Conservation (phyloP, 805 yeast genomes). For the Wickerhamiella hasegawae region DNA sequence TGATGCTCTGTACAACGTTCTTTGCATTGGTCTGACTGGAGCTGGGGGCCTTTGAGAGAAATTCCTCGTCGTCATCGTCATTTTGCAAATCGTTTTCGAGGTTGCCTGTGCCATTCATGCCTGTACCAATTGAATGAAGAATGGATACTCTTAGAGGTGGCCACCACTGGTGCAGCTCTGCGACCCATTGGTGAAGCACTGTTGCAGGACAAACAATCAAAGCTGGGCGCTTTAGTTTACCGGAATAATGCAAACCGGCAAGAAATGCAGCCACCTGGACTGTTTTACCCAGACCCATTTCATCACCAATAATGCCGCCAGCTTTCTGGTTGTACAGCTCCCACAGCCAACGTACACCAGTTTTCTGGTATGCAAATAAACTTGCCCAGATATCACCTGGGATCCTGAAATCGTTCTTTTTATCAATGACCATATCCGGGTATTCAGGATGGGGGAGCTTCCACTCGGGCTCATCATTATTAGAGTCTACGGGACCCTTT, state of each 20-base stretch:
- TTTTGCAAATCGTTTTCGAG: conserved; percentile 13
- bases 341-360: conserved; percentile 96
- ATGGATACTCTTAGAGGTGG: conserved; percentile 80
- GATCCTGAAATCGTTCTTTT: conserved; percentile 35
- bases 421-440: conserved; percentile 60
- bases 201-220: conserved; percentile 93
- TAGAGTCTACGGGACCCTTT: neutral
- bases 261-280: conserved; percentile 81
- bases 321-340: conserved; percentile 77
- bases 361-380: conserved; percentile 82
- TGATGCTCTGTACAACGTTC: conserved; percentile 39
- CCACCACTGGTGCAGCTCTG: conserved; percentile 96
- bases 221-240: conserved; percentile 57
- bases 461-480: neutral
- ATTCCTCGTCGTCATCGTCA: conserved; percentile 38
- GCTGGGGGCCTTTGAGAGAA: conserved; percentile 17
- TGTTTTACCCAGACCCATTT: conserved; percentile 96
- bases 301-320: conserved; percentile 95
- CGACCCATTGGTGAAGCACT: conserved; percentile 92
- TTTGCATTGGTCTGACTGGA: conserved; percentile 27
- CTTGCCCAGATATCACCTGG: conserved; percentile 88
- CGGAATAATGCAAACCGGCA: conserved; percentile 80
- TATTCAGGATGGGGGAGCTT: conserved; percentile 53
- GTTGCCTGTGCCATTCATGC: conserved; percentile 34
- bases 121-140: conserved; percentile 83